phyloP scores from a whole-genome alignment of 2,329 filamentous ascomycete genomes.

The Fonsecaea monophora region DNA sequence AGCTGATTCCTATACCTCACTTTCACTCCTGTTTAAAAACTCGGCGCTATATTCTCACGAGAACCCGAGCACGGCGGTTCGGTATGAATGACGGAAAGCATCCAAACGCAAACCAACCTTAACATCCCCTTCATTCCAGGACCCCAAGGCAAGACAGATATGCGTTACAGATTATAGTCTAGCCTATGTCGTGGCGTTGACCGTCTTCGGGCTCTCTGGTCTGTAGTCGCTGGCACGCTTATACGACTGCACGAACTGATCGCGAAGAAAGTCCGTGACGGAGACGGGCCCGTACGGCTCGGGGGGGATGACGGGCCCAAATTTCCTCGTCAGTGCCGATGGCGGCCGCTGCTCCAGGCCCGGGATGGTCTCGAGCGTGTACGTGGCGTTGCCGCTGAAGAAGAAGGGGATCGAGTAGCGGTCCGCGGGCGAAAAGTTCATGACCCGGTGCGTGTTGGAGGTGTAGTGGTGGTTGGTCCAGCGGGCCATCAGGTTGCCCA shows the following conservation, averaged over 20 bases:
- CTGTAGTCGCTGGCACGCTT: constrained; percentile 16
- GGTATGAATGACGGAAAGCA: no score
- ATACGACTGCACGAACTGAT: constrained; percentile 21
- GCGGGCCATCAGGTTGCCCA: constrained; percentile 43
- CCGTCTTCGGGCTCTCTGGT: not conserved
- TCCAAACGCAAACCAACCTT: no score
- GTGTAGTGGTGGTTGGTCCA: constrained; percentile 43
- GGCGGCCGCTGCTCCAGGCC: constrained; percentile 20
- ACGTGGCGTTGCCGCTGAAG: constrained; percentile 16
- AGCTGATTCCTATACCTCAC: no score
- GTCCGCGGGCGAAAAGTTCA: constrained; percentile 34
- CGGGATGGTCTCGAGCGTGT: constrained; percentile 17
- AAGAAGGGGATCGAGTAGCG: constrained; percentile 27
- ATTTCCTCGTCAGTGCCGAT: not conserved
- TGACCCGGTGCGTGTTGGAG: constrained; percentile 42
- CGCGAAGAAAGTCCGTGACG: constrained; percentile 14
- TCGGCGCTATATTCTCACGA: no score
- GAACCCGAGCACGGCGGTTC: no score
- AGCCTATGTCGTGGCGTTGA: not conserved
- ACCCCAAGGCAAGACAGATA: no score
- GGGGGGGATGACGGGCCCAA: constrained; percentile 11
- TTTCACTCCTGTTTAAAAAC: no score
- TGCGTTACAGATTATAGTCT: no score
- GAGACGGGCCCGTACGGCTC: constrained; percentile 17
- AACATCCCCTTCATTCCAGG: no score